Evolutionary conservation across 2,329 filamentous ascomycete genomes (phyloP).

Genomic region (Aspergillus eucalypticola): DNA sequence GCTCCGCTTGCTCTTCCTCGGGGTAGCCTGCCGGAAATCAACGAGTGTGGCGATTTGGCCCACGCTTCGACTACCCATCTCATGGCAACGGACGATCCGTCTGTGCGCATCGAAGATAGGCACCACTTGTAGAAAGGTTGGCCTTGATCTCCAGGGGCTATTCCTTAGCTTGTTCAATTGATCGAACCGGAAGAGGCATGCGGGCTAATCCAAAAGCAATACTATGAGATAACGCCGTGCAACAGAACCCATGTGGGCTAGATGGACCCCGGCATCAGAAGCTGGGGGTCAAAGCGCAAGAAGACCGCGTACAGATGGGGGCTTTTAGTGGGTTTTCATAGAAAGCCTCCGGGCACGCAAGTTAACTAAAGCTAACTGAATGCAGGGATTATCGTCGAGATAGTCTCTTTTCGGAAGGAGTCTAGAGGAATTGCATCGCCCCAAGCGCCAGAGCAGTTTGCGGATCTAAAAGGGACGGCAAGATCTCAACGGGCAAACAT

Average conservation of each 20-base stretch:
- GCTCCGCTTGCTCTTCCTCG: not conserved
- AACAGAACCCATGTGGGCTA: not conserved
- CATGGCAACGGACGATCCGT: not conserved
- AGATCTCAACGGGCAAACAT: not conserved
- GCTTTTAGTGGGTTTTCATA: not conserved
- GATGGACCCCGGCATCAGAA: not conserved
- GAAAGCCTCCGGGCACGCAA: not conserved
- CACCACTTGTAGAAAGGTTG: not conserved
- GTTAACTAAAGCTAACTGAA: not conserved
- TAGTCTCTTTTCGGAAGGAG: not conserved
- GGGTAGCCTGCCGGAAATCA: not conserved
- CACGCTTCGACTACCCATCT: not conserved
- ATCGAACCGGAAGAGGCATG: not conserved
- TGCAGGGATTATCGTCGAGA: conserved; percentile 3
- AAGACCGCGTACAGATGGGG: not conserved
- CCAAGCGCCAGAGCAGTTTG: not conserved
- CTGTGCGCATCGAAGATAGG: not conserved
- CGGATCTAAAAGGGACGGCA: not conserved
- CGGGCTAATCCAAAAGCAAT: not conserved
- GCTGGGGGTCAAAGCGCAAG: conserved; percentile 6
- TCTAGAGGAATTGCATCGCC: not conserved
- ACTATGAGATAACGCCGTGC: not conserved
- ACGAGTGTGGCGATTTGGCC: not conserved
- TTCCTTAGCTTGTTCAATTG: not conserved
- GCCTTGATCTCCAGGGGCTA: not conserved